Evolutionary conservation across 805 yeast species (phyloP).

Genomic region (Candida pseudoglaebosa): DNA sequence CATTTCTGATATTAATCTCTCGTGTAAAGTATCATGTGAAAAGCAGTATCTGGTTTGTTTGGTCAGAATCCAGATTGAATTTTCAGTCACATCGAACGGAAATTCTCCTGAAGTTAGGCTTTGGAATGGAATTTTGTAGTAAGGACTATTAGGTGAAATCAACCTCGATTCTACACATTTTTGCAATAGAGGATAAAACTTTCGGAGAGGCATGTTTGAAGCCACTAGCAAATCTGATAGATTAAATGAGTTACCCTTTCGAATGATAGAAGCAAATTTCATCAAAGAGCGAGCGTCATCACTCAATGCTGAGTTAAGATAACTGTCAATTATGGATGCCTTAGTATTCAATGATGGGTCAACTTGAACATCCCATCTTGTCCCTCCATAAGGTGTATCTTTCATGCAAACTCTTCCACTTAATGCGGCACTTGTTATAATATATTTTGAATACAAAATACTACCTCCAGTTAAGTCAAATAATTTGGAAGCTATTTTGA

Average conservation of each 20-base stretch:
- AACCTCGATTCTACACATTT: constrained; percentile 29
- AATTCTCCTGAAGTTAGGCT: constrained; percentile 22
- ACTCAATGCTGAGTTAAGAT: not conserved
- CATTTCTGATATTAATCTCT: constrained; percentile 11
- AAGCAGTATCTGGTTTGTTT: constrained; percentile 34
- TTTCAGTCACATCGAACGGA: constrained; percentile 26
- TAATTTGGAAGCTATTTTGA: constrained; percentile 4
- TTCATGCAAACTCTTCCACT: constrained; percentile 5
- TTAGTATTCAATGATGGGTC: not conserved
- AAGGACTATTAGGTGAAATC: constrained; percentile 36
- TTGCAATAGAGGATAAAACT: constrained; percentile 28
- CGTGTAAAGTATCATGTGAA: constrained; percentile 32
- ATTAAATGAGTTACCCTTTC: constrained; percentile 30
- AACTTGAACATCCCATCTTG: not conserved
- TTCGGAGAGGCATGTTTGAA: constrained; percentile 27
- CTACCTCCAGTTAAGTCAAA: constrained; percentile 16
- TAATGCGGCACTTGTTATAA: constrained; percentile 7
- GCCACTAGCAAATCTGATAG: constrained; percentile 37
- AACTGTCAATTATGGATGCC: not conserved
- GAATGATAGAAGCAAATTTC: constrained; percentile 41
- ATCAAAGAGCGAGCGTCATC: constrained; percentile 19
- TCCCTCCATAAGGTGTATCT: not conserved
- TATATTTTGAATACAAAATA: constrained; percentile 12
- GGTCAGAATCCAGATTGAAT: constrained; percentile 31
- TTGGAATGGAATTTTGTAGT: constrained; percentile 47